A percentile compares a stretch with the other conserved stretches of the same genome.
phyloP scores from a whole-genome alignment of 2,329 filamentous ascomycete species.

The Botryosphaeria dothidea region DNA sequence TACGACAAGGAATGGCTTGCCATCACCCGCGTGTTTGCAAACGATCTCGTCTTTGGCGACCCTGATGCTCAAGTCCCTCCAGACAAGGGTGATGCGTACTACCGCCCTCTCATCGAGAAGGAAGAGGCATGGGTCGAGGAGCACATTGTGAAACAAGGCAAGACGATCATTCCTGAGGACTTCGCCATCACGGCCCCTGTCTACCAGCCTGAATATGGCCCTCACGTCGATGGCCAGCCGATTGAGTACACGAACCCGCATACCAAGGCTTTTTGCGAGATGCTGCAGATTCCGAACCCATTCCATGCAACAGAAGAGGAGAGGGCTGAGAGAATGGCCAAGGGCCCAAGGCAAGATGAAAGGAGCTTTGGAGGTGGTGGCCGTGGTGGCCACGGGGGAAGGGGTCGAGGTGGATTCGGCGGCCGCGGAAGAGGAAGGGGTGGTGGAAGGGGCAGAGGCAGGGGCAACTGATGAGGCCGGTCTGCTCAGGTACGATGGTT shows the following conservation, averaged over 20 bases:
- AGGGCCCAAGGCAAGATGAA: conserved; percentile 35
- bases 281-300: conserved; percentile 75
- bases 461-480: not conserved
- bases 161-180: conserved; percentile 72
- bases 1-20: conserved; percentile 97
- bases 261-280: conserved; percentile 75
- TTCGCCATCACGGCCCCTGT: conserved; percentile 76
- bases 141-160: conserved; percentile 64
- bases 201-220: conserved; percentile 60
- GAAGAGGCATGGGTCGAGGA: conserved; percentile 80
- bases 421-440: not conserved
- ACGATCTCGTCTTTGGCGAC: conserved; percentile 56
- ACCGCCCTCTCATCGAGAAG: conserved; percentile 66
- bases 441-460: not conserved
- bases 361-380: conserved; percentile 20
- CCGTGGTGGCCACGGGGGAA: conserved; percentile 23
- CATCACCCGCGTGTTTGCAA: conserved; percentile 80
- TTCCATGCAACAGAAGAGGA: conserved; percentile 76
- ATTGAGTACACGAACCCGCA: conserved; percentile 85
- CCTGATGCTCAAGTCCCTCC: conserved; percentile 53
- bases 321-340: conserved; percentile 56
- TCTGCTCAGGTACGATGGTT: not conserved
- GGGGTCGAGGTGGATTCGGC: conserved; percentile 23
- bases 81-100: conserved; percentile 69
- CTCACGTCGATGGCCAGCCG: conserved; percentile 64